A percentile compares a stretch with the other conserved stretches of the same genome.
Evolutionary conservation across 129 eudicot genomes (phyloP).

Genomic region (Escallonia rubra): DNA sequence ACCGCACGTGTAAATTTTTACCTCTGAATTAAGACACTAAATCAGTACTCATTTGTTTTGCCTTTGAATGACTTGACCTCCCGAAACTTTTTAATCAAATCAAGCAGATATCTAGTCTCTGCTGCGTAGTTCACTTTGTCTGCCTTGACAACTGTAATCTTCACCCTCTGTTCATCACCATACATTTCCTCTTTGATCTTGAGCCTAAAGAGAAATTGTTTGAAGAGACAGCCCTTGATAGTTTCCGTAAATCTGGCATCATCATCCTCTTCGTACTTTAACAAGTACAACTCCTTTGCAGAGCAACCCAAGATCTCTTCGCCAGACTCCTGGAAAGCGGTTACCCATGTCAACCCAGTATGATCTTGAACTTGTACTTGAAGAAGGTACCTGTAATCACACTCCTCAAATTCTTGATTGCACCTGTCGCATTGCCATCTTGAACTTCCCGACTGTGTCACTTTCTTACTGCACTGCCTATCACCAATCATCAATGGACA

Average conservation of each 20-base stretch:
- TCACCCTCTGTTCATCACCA: constrained; percentile 88
- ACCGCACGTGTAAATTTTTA: background rate
- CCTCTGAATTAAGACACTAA: background rate
- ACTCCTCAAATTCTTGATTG: constrained; percentile 84
- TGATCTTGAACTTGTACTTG: constrained; percentile 91
- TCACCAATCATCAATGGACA: constrained; percentile 82
- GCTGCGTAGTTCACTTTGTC: constrained; percentile 62
- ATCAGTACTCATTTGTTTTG: background rate
- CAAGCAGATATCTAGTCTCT: constrained; percentile 54
- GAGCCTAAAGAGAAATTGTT: constrained; percentile 54
- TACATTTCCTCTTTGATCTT: constrained; percentile 82
- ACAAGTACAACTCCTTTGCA: constrained; percentile 61
- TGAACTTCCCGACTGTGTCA: constrained; percentile 58
- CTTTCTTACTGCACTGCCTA: constrained; percentile 79
- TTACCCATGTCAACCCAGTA: constrained; percentile 84
- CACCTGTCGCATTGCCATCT: constrained; percentile 91
- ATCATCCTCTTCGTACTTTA: constrained; percentile 53
- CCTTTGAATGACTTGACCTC: constrained; percentile 5
- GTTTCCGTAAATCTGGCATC: constrained; percentile 43
- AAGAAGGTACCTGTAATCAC: constrained; percentile 87
- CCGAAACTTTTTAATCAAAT: constrained; percentile 37
- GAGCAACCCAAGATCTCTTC: constrained; percentile 77
- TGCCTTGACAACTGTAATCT: constrained; percentile 66
- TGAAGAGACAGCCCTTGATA: constrained; percentile 47
- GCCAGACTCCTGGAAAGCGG: constrained; percentile 90